Conservation (phyloP, 139 green algal species). For the Spirogloea muscicola region DNA sequence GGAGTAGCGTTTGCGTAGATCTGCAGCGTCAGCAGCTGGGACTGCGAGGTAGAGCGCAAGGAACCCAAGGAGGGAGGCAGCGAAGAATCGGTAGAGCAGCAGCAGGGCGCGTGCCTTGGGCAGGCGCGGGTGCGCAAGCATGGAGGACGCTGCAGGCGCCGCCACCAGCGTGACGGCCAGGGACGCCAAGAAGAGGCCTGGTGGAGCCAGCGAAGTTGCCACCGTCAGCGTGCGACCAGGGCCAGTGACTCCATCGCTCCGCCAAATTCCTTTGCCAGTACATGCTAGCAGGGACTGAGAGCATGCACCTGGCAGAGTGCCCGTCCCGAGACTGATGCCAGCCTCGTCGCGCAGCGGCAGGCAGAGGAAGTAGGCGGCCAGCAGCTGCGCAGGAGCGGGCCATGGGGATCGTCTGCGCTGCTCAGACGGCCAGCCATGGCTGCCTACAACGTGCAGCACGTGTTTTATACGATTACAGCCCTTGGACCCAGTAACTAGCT, state of each 20-base stretch:
- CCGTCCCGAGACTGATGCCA: conserved; percentile 58
- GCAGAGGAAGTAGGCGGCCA: conserved; percentile 69
- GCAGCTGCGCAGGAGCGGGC: conserved; percentile 25
- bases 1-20: too few relatives aligned
- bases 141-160: conserved; percentile 39
- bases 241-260: too few relatives aligned
- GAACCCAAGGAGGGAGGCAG: conserved; percentile 48
- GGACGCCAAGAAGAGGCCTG: conserved; percentile 48
- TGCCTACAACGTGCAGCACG: background rate
- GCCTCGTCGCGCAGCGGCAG: conserved; percentile 69
- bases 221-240: too few relatives aligned
- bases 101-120: conserved; percentile 41
- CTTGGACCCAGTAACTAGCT: background rate
- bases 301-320: conserved; percentile 13
- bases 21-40: conserved; percentile 20
- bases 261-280: too few relatives aligned
- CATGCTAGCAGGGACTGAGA: too few relatives aligned
- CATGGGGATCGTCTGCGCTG: background rate
- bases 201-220: too few relatives aligned
- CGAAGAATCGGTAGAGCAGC: conserved; percentile 56
- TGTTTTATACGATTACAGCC: background rate
- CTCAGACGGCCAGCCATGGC: background rate
- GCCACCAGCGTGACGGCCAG: conserved; percentile 50
- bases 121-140: conserved; percentile 14
- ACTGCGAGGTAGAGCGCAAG: conserved; percentile 21